These are phyloP conservation scores for Ophiostoma ips DNA, from an alignment of 2,329 filamentous ascomycete species.

Conservation along the genomic window DNA sequence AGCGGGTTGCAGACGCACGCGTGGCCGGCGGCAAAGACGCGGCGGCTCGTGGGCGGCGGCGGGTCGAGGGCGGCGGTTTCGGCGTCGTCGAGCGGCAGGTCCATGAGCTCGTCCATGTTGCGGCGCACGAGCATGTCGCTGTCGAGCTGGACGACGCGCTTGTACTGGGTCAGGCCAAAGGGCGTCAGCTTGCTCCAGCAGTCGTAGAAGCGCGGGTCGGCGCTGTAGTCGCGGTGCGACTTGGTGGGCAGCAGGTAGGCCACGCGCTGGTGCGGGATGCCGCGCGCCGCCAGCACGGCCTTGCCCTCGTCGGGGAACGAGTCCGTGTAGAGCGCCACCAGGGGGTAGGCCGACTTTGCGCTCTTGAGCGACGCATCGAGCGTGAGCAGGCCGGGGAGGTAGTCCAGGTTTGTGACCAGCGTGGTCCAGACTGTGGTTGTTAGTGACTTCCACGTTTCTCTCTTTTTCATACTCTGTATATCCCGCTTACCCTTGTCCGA, in stretches of 20 bases:
- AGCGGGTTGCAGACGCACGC: slow-evolving; percentile 80
- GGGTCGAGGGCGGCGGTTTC: slow-evolving; percentile 11
- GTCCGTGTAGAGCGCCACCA: slow-evolving; percentile 73
- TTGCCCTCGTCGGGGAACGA: slow-evolving; percentile 56
- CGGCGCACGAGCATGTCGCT: slow-evolving; percentile 71
- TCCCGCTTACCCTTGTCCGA: slow-evolving; percentile 18
- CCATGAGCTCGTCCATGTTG: slow-evolving; percentile 91
- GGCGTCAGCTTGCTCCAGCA: slow-evolving; percentile 79
- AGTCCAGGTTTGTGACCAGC: slow-evolving; percentile 71
- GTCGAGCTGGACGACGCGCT: slow-evolving; percentile 70
- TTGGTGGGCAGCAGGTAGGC: slow-evolving; percentile 56
- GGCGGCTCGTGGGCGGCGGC: slow-evolving; percentile 26
- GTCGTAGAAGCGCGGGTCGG: slow-evolving; percentile 76
- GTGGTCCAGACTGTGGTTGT: slow-evolving; percentile 56
- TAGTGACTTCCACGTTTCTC: no score
- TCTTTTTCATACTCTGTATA: not conserved
- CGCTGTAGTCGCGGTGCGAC: slow-evolving; percentile 49
- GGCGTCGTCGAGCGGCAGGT: slow-evolving; percentile 42
- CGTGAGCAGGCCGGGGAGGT: slow-evolving; percentile 70
- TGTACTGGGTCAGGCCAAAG: slow-evolving; percentile 64
- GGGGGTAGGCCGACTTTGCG: slow-evolving; percentile 54
- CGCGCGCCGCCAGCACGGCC: slow-evolving; percentile 51
- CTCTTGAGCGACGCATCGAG: slow-evolving; percentile 64
- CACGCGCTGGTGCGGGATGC: slow-evolving; percentile 56
- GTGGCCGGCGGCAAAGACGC: slow-evolving; percentile 71